Percentiles rank a stretch among this genome's conserved stretches.
These are phyloP conservation scores for Botrytis paeoniae DNA, from an alignment of 2,329 filamentous ascomycete genomes.

Conservation along the genomic window DNA sequence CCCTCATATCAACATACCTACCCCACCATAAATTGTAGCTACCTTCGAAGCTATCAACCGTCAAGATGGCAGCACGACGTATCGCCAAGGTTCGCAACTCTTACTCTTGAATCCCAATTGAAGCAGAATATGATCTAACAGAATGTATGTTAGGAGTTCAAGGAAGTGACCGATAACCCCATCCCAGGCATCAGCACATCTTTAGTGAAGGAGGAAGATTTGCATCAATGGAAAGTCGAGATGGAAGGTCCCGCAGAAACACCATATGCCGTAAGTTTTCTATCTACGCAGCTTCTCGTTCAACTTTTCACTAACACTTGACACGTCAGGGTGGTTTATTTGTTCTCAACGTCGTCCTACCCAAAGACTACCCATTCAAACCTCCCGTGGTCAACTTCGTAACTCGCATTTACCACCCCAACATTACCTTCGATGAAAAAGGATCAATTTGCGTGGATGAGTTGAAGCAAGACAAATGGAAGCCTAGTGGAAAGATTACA, in stretches of 20 bases:
- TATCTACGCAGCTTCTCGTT: not conserved
- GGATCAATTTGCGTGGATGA: slow-evolving; percentile 73
- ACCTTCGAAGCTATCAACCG: slow-evolving; percentile 11
- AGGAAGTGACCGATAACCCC: slow-evolving; percentile 54
- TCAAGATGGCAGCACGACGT: slow-evolving; percentile 35
- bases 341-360: slow-evolving; percentile 61
- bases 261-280: slow-evolving; percentile 56
- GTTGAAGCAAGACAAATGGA: slow-evolving; percentile 69
- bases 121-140: slow-evolving; percentile 1
- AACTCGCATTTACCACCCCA: slow-evolving; percentile 75
- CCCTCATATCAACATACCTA: slow-evolving; percentile 9
- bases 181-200: slow-evolving; percentile 55
- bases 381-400: slow-evolving; percentile 66
- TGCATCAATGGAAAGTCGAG: slow-evolving; percentile 65
- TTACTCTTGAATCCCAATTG: not conserved
- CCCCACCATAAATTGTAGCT: slow-evolving; percentile 4
- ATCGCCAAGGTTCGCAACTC: slow-evolving; percentile 30
- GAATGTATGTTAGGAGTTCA: slow-evolving; percentile 50
- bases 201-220: slow-evolving; percentile 59
- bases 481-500: slow-evolving; percentile 65
- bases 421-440: slow-evolving; percentile 70
- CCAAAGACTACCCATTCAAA: slow-evolving; percentile 73
- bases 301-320: not conserved
- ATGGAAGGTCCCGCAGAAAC: slow-evolving; percentile 65
- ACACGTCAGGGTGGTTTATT: slow-evolving; percentile 57